Base-by-base conservation (phyloP, 495 filamentous ascomycete genomes). In the Tuber magnatum region DNA sequence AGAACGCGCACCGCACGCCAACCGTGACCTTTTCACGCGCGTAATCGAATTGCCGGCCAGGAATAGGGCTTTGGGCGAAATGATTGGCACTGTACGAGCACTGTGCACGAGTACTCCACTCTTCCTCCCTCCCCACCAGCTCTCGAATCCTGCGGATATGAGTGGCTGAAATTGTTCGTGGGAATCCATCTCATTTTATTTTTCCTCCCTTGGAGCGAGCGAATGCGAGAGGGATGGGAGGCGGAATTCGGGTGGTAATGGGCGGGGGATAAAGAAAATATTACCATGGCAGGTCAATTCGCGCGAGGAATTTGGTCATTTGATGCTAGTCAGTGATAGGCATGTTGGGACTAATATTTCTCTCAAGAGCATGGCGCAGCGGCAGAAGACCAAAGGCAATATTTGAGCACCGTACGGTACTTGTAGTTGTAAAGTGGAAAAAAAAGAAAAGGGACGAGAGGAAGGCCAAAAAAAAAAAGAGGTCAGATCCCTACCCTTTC, bases 151-250 rank as follows among this genome's bases (percentile, higher is more conserved):
- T 78, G 77, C 76, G 44, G 46, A 71, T 75, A 74, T 79, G 72
- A 79, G 72, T 75, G 72, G 77, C 77, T 79, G 76, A 79, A 73
- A 79, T 76, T 56, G 40, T 65, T 35, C 56, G 56, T 65, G 16
- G 56, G 56, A 65, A 6, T 65, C 32, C 35, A 65, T 32, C 35
- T 65, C 35, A 65, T 65, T 35, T 35, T 16, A 61, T 28, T 61
- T 61, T 24, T 48, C n/a, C n/a, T 35, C 51, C 20, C 12, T 35
- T 20, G 28, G 18, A 65, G 56, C 14, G 56, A 65, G 28, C 56
- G 56, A 35, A 65, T 65, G 56, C 56, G 56, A 65, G 51, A 68
- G 73, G 76, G 73, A 78, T 51, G 51, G 71, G 40, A 41, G 76
- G 41, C 32, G 70, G 61, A 71, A 78, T 78, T 72, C 69, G 35